Percentiles rank a stretch among this genome's conserved stretches.
phyloP scores from a whole-genome alignment of 257 asterid genomes.

The Euphrasia confusa region DNA sequence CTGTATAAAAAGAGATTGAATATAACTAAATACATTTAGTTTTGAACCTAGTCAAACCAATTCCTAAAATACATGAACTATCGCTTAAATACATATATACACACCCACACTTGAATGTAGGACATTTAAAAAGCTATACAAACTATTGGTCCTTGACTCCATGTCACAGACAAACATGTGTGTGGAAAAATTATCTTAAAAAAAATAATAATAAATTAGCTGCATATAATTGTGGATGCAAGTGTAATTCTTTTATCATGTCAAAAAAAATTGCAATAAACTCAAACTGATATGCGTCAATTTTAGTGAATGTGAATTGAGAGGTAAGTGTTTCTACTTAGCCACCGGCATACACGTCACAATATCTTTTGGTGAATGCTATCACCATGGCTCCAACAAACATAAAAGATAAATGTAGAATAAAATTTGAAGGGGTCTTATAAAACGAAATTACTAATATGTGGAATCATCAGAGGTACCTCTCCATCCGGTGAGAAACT shows the following conservation, averaged over 20 bases:
- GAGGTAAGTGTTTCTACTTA: constrained; percentile 5
- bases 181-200: not conserved
- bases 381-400: not conserved
- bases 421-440: constrained; percentile 12
- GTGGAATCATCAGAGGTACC: constrained; percentile 41
- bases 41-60: not conserved
- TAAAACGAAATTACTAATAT: constrained; percentile 12
- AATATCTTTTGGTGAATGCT: not conserved
- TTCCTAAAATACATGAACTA: not conserved
- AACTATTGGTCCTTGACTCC: not conserved
- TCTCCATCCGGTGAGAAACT: constrained; percentile 98
- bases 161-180: not conserved
- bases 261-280: not conserved
- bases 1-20: not conserved
- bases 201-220: not conserved
- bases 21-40: not conserved
- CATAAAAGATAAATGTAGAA: constrained; percentile 5
- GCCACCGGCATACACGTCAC: not conserved
- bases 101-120: too few species aligned
- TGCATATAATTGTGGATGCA: not conserved
- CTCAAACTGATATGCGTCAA: not conserved
- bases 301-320: constrained; percentile 1
- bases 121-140: too few species aligned
- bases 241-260: constrained; percentile 6
- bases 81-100: too few species aligned